phyloP scores from a whole-genome alignment of 1,284 basidiomycete species.

The Leucoagaricus sp. region DNA sequence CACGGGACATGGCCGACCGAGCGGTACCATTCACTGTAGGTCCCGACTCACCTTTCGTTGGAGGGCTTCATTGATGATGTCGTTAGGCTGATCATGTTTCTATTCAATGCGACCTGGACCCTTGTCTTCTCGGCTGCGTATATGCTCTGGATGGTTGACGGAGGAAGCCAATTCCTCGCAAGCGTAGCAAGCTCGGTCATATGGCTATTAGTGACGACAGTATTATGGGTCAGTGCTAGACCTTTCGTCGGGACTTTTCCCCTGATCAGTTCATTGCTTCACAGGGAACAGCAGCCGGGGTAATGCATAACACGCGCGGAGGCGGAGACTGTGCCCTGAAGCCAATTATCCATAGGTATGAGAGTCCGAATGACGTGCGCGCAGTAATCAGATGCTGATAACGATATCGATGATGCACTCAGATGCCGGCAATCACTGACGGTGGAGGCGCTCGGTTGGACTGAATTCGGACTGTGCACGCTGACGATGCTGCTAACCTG shows the following conservation, averaged over 20 bases:
- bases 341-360: constrained; percentile 53
- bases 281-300: constrained; percentile 64
- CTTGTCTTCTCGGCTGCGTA: constrained; percentile 67
- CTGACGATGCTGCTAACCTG: constrained; percentile 59
- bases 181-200: constrained; percentile 74
- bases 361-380: not conserved
- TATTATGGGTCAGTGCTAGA: constrained; percentile 58
- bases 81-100: constrained; percentile 54
- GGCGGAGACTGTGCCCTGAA: constrained; percentile 58
- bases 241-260: not conserved
- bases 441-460: constrained; percentile 74
- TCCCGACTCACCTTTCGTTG: constrained; percentile 17
- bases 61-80: not conserved
- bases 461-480: constrained; percentile 68
- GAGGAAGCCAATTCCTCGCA: constrained; percentile 64
- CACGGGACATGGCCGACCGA: constrained; percentile 57
- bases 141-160: constrained; percentile 67
- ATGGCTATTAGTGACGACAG: constrained; percentile 64
- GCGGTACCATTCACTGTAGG: constrained; percentile 68
- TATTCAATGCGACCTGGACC: constrained; percentile 75
- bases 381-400: constrained; percentile 12
- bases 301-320: constrained; percentile 61
- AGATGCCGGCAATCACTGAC: constrained; percentile 73
- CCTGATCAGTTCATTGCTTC: not conserved
- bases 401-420: constrained; percentile 18